A percentile compares a stretch with the other conserved stretches of the same genome.
phyloP scores from a whole-genome alignment of 176 grass and related monocot species.

The Oryza glumipatula region DNA sequence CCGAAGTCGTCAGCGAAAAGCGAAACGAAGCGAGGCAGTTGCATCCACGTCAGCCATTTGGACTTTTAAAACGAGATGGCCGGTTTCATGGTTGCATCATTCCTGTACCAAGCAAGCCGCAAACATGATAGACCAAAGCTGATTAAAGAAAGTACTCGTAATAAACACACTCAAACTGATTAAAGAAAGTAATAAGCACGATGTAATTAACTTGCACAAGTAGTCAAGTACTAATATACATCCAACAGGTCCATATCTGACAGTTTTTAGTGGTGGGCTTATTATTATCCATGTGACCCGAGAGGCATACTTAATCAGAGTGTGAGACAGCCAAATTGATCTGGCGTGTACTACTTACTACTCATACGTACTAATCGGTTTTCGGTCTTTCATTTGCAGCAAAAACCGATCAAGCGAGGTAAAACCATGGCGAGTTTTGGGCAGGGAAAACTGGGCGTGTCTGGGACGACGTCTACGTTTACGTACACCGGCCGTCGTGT shows the following conservation, averaged over 20 bases:
- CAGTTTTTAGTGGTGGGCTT: neutral
- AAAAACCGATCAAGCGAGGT: neutral
- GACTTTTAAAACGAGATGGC: conserved; percentile 8
- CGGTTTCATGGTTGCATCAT: conserved; percentile 13
- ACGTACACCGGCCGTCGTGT: neutral
- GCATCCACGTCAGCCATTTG: conserved; percentile 23
- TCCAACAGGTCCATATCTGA: no score
- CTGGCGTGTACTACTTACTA: neutral
- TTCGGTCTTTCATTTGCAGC: neutral
- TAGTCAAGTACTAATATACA: neutral
- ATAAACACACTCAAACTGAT: neutral
- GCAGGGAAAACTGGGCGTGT: neutral
- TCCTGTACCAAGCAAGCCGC: conserved; percentile 6
- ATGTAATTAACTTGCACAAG: neutral
- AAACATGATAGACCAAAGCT: conserved; percentile 9
- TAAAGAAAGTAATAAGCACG: neutral
- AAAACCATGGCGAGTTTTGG: neutral
- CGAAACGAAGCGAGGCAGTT: conserved; percentile 24
- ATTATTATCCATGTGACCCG: neutral
- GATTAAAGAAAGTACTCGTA: conserved; percentile 2
- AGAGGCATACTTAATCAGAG: neutral
- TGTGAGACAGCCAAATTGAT: neutral
- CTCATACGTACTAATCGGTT: neutral
- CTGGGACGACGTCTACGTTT: neutral
- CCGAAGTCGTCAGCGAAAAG: conserved; percentile 18